Evolutionary conservation across 768 basidiomycete species (phyloP), one percentile per base, ranked within the genome.

Genomic region (Terana coerulea): DNA sequence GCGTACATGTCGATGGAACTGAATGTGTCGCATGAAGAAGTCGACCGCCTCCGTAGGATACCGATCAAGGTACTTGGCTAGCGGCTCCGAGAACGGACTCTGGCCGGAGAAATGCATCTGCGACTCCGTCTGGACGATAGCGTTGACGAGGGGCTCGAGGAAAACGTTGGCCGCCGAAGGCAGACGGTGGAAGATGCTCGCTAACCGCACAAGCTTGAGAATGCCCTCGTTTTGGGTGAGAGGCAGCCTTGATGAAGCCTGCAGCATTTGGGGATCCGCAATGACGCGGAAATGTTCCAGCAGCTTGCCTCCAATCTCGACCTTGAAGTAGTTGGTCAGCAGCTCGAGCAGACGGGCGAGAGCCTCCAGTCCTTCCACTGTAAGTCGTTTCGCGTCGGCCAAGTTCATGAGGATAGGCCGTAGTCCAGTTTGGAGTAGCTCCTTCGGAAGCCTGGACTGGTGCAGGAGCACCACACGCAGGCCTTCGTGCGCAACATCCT

Each of bases 311-410:
- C 97, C 97, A 53, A 99, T 98, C 72, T 99, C 97, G 15, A 99
- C 95, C 67, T 98, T 98, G 83, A 99, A 99, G 71, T 99, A 98
- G 67, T 98, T 98, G 33, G 94, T 97, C 49, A 99, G 72, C 6
- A 99, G 79, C 66, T 97, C 93, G 43, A 99, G 75, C 43, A 99
- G 78, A 11, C 95, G 85, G 11, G 95, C 95, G 21, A 99, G 75
- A 3, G 97, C 97, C 66, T 99, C 94, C 50, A 95, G 66, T 9
- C 95, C 95, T 4, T 90, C 81, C 22, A 97, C 89, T 6, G 92
- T 94, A 29, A 99, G 78, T 30, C 92, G 83, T 63, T 95, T 95
- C 31, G 95, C 91, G 69, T 98, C 97, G 2, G 95, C 94, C 22
- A 99, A 81, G 64, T 98, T 98, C 87, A 98, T 97, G 51, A 98